Evolutionary conservation across 176 grass and related monocot species (phyloP).

Genomic region (Zoysia japonica): DNA sequence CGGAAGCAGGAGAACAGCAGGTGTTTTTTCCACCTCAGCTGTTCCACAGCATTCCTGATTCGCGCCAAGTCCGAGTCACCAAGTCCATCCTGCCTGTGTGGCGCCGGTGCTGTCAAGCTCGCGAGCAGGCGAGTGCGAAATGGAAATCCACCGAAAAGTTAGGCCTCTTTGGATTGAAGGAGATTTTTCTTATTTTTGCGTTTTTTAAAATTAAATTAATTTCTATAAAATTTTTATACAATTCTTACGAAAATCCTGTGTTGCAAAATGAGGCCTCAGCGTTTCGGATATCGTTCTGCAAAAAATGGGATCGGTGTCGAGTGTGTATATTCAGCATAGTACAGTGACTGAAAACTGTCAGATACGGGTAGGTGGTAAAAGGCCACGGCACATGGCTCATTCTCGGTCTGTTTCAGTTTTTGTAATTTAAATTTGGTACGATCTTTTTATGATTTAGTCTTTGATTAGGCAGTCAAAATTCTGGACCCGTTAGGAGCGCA

Average conservation of each 20-base stretch:
- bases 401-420: too few species aligned
- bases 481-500: too few species aligned
- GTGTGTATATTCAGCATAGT: neutral
- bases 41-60: neutral
- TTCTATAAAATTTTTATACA: too few species aligned
- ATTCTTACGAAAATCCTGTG: too few species aligned
- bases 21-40: constrained; percentile 17
- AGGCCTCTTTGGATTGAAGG: too few species aligned
- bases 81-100: constrained; percentile 41
- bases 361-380: neutral
- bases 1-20: neutral
- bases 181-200: too few species aligned
- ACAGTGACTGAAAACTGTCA: neutral
- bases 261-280: neutral
- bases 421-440: too few species aligned
- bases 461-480: too few species aligned
- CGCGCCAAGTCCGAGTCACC: constrained; percentile 16
- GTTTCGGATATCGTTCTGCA: neutral
- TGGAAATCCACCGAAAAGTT: neutral
- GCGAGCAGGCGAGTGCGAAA: neutral
- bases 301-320: neutral
- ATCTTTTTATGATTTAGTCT: too few species aligned
- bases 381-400: too few species aligned
- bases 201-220: too few species aligned
- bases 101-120: constrained; percentile 12